These are phyloP conservation scores for Aspergillus uvarum DNA, from an alignment of 2,329 filamentous ascomycete genomes.

Conservation along the genomic window DNA sequence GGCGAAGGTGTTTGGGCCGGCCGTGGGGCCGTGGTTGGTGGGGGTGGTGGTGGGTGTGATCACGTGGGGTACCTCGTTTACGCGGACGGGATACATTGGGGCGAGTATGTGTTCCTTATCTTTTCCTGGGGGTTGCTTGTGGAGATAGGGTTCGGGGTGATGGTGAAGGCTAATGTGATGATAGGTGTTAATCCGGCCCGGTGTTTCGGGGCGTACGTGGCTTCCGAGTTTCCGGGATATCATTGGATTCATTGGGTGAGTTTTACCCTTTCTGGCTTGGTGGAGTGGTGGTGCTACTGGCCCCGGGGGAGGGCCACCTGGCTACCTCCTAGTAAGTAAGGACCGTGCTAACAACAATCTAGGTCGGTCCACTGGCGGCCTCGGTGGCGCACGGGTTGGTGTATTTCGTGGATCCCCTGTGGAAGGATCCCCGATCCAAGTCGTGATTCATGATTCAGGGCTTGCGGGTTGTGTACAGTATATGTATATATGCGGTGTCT, in stretches of 20 bases:
- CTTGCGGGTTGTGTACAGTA: too few species aligned
- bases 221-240: conserved; percentile 35
- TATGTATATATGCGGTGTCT: too few species aligned
- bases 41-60: conserved; percentile 42
- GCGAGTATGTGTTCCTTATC: conserved; percentile 27
- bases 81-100: conserved; percentile 44
- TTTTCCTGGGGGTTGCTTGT: not conserved
- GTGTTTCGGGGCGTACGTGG: conserved; percentile 48
- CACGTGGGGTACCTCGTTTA: conserved; percentile 41
- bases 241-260: conserved; percentile 42
- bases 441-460: too few species aligned
- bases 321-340: too few species aligned
- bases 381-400: conserved; percentile 32
- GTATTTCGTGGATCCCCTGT: conserved; percentile 31
- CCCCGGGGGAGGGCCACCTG: too few species aligned
- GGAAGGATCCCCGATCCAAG: conserved; percentile 14
- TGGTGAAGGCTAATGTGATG: not conserved
- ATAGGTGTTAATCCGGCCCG: conserved; percentile 46
- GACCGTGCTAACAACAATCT: not conserved
- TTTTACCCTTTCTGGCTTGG: not conserved
- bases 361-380: conserved; percentile 32
- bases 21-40: conserved; percentile 51
- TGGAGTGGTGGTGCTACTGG: not conserved
- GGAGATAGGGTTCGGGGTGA: not conserved
- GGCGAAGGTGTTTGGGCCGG: conserved; percentile 50